A percentile compares a stretch with the other conserved stretches of the same genome.
Evolutionary conservation across 768 basidiomycete species (phyloP).

Genomic region (Boletales sp.): DNA sequence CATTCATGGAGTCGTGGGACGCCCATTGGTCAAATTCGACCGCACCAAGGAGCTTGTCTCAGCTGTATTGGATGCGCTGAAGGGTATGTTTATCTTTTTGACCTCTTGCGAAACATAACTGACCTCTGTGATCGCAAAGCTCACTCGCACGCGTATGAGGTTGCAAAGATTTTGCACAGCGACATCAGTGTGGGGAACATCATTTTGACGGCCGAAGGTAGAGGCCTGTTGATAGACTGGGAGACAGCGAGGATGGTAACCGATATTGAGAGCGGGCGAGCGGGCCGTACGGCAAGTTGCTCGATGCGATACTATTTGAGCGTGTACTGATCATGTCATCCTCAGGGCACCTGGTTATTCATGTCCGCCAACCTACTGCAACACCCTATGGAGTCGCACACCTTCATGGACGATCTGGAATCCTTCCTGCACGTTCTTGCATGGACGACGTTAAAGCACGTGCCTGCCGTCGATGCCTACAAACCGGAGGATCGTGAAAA

Average conservation of each 20-base stretch:
- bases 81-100: not conserved
- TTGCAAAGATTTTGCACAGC: slow-evolving; percentile 20
- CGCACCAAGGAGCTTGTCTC: not conserved
- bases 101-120: not conserved
- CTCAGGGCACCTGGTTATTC: slow-evolving; percentile 8
- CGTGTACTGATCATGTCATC: not conserved
- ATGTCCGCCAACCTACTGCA: slow-evolving; percentile 14
- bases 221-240: slow-evolving; percentile 26
- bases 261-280: not conserved
- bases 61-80: not conserved
- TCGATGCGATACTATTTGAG: too few species aligned
- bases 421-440: slow-evolving; percentile 24
- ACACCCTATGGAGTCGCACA: slow-evolving; percentile 15
- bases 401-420: slow-evolving; percentile 30
- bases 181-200: slow-evolving; percentile 29
- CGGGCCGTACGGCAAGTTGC: not conserved
- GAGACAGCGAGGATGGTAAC: slow-evolving; percentile 11
- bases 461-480: not conserved
- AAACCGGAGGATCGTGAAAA: not conserved
- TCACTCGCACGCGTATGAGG: slow-evolving; percentile 16
- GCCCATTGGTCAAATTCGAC: not conserved
- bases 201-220: slow-evolving; percentile 10
- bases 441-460: not conserved
- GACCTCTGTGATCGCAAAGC: slow-evolving; percentile 7
- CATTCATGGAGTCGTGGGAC: not conserved